Evolutionary conservation across 352 stramenopile genomes (phyloP).

Genomic region (Pelagophyceae sp.): DNA sequence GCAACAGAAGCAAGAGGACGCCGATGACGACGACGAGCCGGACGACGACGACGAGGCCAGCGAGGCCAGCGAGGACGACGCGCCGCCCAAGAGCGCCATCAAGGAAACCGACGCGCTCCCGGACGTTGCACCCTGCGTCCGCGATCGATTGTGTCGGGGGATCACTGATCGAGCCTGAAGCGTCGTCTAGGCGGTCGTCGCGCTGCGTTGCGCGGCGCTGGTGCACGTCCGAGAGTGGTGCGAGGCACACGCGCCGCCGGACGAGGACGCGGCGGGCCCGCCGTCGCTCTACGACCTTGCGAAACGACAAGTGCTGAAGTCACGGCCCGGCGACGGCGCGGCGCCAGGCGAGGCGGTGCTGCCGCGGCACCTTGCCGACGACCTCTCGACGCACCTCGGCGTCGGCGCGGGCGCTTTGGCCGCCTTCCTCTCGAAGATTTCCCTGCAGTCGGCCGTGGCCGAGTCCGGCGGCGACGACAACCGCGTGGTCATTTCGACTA

Average conservation of each 20-base stretch:
- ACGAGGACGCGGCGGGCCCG: constrained; percentile 14
- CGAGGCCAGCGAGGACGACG: too few species aligned
- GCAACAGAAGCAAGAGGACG: too few species aligned
- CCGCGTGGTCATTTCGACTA: constrained; percentile 26
- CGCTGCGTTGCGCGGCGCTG: neutral
- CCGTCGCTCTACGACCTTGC: constrained; percentile 25
- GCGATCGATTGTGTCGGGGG: too few species aligned
- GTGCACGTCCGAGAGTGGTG: constrained; percentile 26
- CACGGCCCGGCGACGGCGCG: too few species aligned
- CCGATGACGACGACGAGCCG: too few species aligned
- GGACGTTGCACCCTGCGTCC: too few species aligned
- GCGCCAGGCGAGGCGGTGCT: neutral
- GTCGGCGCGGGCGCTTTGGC: neutral
- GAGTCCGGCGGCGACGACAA: neutral
- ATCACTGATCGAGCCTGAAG: too few species aligned
- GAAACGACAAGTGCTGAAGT: neutral
- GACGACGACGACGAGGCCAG: too few species aligned
- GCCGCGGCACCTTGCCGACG: neutral
- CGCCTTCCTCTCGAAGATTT: neutral
- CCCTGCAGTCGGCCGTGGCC: neutral
- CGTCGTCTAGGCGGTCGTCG: neutral
- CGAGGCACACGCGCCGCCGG: constrained; percentile 7
- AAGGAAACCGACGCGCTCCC: too few species aligned
- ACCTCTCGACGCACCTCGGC: neutral
- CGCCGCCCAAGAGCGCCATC: too few species aligned